Conservation (phyloP, 2,329 filamentous ascomycete species). For the Pestalotiopsis sp. region DNA sequence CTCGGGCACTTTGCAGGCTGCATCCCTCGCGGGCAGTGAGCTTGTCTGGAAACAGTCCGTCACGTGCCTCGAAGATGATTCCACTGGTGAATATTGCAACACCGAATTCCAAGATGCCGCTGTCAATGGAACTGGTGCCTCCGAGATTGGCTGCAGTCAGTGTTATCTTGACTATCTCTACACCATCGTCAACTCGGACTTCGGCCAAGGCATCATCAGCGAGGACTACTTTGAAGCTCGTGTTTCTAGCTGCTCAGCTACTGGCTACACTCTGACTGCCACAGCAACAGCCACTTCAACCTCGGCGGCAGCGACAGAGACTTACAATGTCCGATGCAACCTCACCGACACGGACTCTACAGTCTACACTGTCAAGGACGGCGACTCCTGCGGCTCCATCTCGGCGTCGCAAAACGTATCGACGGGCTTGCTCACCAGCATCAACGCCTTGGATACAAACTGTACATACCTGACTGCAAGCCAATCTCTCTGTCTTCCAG, state of each 20-base stretch:
- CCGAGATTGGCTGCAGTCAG: background rate
- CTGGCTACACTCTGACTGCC: background rate
- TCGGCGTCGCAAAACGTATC: background rate
- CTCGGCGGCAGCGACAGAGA: background rate
- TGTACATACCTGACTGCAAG: constrained; percentile 4
- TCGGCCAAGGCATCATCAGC: background rate
- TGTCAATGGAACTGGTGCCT: background rate
- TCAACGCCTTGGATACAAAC: constrained; percentile 14
- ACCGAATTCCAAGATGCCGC: constrained; percentile 1
- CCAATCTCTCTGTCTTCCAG: background rate
- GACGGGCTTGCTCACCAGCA: background rate
- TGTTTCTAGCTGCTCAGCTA: background rate
- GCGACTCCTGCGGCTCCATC: background rate
- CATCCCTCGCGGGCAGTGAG: background rate
- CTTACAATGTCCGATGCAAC: background rate
- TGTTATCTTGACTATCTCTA: constrained; percentile 2
- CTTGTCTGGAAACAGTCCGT: background rate
- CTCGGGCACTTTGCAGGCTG: background rate
- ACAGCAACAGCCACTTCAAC: background rate
- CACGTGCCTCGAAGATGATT: background rate
- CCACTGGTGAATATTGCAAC: background rate
- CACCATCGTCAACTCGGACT: background rate
- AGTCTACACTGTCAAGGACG: background rate
- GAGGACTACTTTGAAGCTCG: background rate
- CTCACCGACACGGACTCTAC: background rate